These are phyloP conservation scores for Xylaria hypoxylon DNA, from an alignment of 2,329 filamentous ascomycete species.

Conservation along the genomic window DNA sequence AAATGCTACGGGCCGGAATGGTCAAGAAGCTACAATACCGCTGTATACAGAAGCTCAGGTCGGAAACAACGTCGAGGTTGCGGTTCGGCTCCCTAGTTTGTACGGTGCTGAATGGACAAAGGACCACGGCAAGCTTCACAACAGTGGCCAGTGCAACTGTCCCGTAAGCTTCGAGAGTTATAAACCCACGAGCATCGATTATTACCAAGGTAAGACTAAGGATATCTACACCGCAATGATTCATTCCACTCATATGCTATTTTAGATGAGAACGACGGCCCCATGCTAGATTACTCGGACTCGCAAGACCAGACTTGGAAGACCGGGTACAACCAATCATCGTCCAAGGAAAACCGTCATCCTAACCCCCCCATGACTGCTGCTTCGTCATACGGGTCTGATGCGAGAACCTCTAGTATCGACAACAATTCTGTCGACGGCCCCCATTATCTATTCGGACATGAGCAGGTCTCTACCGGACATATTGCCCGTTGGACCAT, in stretches of 20 bases:
- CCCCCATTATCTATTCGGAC: not conserved
- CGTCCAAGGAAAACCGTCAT: not conserved
- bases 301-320: not conserved
- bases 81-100: conserved; percentile 52
- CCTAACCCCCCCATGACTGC: not conserved
- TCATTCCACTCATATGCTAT: conserved; percentile 11
- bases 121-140: conserved; percentile 55
- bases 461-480: conserved; percentile 10
- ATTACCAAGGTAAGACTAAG: conserved; percentile 11
- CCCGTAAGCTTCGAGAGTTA: conserved; percentile 51
- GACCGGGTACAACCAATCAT: not conserved
- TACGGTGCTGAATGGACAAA: conserved; percentile 56
- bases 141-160: conserved; percentile 53
- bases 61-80: conserved; percentile 38
- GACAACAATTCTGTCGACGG: not conserved
- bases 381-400: not conserved
- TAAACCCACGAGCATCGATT: conserved; percentile 28
- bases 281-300: not conserved
- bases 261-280: conserved; percentile 8
- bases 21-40: not conserved
- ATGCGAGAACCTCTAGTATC: not conserved
- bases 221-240: not conserved
- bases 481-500: conserved; percentile 36
- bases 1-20: not conserved
- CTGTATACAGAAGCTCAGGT: conserved; percentile 40